Conservation (phyloP, 352 stramenopile species). For the Hyaloperonospora brassicae region DNA sequence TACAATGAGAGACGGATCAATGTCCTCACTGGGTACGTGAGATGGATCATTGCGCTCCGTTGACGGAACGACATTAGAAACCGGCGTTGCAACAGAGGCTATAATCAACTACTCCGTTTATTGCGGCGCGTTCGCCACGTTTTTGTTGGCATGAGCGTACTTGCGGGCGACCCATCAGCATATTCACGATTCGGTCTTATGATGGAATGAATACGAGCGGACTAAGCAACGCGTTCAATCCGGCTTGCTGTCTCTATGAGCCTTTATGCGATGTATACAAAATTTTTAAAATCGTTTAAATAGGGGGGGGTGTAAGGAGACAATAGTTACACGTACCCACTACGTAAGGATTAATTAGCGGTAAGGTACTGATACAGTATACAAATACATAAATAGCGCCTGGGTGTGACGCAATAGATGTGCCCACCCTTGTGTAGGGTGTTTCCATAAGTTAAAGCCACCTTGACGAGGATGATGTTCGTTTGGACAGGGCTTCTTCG, state of each 20-base stretch:
- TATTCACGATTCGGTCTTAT: too few species aligned
- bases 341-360: neutral
- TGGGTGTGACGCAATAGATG: neutral
- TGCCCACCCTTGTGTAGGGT: neutral
- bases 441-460: neutral
- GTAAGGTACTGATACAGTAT: neutral
- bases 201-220: too few species aligned
- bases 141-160: neutral
- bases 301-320: too few species aligned
- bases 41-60: neutral
- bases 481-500: neutral
- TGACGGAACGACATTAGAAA: neutral
- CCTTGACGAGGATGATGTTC: neutral
- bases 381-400: neutral
- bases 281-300: too few species aligned
- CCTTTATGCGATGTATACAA: too few species aligned
- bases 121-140: neutral
- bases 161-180: too few species aligned
- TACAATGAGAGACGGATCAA: neutral
- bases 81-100: neutral
- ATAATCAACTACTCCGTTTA: neutral
- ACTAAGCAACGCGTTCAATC: too few species aligned
- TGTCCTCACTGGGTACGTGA: neutral
- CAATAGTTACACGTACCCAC: neutral
- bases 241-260: too few species aligned